Base-by-base conservation (phyloP, 1,284 basidiomycete genomes). In the Apiotrichum sp. region DNA sequence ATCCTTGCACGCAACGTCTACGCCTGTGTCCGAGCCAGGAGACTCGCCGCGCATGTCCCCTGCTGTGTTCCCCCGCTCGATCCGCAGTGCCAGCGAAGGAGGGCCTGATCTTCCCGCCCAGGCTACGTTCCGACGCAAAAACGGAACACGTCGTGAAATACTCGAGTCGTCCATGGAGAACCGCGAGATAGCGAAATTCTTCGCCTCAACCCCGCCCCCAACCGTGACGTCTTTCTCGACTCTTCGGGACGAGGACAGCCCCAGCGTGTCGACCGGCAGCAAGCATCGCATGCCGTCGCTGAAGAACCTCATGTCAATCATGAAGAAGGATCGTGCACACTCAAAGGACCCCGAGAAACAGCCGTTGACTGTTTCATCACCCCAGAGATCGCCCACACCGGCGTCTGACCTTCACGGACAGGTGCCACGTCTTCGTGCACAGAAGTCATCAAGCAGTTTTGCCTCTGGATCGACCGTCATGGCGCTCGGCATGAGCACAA, bases 161-260 rank as follows among this genome's bases (percentile, higher is more conserved):
- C 3, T 44, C 10, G 51, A 50, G 14, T 10, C 32, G 22, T 52
- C 49, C 3, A 34, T 6, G n/a, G 52, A 53, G n/a, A 65, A 68
- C 10, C 68, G 67, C 34, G 74, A 76, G 31, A 57, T 76, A 35
- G 70, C 70, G 0, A 68, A 70, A 40, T 75, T 76, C 50, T 62
- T 76, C 47, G 62, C 62, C 16, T 60, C 57, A 9, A 68, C 67
- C 0, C 56, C 66, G 0, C 71, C 74, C 8, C 41, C 52, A 10
- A 32, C 7, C 5, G n/a, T 35, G 16, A n/a, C 47, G 4, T 6
- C n/a, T n/a, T 14, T 13, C n/a, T 10, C 8, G 10, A 11, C 40
- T 11, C 10, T 16, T 6, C 40, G 10, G 14, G 10, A 13, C 40
- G 49, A 38, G 5, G 16, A 47, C 32, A 34, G 22, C 22, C 33